A percentile compares a stretch with the other conserved stretches of the same genome.
Evolutionary conservation across 2,329 filamentous ascomycete species (phyloP).

Genomic region (Cladophialophora bantiana): DNA sequence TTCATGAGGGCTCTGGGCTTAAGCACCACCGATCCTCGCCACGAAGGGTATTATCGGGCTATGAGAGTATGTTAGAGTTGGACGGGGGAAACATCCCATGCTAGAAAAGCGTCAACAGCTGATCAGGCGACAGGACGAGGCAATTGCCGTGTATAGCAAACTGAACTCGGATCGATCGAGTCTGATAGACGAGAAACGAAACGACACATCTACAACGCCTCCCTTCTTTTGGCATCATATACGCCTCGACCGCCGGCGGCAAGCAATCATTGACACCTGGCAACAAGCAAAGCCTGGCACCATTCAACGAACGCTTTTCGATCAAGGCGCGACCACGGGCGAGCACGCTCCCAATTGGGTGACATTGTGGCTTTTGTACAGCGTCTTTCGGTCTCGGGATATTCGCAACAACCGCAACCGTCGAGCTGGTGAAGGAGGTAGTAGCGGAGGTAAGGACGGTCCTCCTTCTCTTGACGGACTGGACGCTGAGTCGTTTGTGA

Average conservation of each 20-base stretch:
- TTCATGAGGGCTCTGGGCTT: conserved; percentile 55
- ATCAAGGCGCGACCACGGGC: conserved; percentile 50
- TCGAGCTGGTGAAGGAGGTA: conserved; percentile 41
- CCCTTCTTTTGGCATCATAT: conserved; percentile 58
- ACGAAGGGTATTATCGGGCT: conserved; percentile 54
- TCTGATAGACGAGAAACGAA: conserved; percentile 50
- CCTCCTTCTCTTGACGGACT: background rate
- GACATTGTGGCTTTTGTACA: conserved; percentile 55
- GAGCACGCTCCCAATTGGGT: conserved; percentile 58
- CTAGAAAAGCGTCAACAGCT: conserved; percentile 13
- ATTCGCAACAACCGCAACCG: conserved; percentile 56
- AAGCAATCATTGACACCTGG: conserved; percentile 53
- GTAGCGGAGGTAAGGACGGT: conserved; percentile 30
- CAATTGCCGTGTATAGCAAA: conserved; percentile 52
- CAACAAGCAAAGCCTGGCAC: conserved; percentile 47
- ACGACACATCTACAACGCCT: conserved; percentile 48
- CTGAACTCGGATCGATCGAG: conserved; percentile 51
- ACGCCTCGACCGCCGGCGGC: conserved; percentile 51
- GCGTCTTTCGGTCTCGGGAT: conserved; percentile 56
- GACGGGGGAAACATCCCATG: background rate
- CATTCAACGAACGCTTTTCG: conserved; percentile 50
- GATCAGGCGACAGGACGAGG: conserved; percentile 49
- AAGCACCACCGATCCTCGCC: conserved; percentile 50
- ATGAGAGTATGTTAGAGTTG: conserved; percentile 50
- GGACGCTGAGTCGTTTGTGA: conserved; percentile 1